These are phyloP conservation scores for Macrolepiota dolichaula DNA, from an alignment of 768 basidiomycete species.

Conservation along the genomic window DNA sequence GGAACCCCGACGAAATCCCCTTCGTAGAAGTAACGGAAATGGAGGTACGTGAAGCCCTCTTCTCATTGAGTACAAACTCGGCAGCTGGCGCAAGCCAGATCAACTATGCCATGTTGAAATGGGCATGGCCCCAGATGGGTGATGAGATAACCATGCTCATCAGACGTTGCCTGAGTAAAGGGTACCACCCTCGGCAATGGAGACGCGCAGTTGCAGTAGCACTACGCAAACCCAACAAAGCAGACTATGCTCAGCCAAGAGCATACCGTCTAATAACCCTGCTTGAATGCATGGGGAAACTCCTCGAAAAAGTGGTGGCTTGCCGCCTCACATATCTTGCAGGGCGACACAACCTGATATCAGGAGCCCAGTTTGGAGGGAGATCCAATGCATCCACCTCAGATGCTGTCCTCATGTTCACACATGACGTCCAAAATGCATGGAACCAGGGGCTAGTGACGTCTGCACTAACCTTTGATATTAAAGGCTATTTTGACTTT, in stretches of 20 bases:
- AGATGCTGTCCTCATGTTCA: conserved; percentile 21
- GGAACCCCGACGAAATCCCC: conserved; percentile 11
- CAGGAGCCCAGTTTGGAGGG: conserved; percentile 21
- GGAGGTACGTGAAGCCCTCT: conserved; percentile 20
- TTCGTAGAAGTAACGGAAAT: conserved; percentile 15
- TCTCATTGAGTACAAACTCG: conserved; percentile 15
- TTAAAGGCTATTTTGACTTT: conserved; percentile 26
- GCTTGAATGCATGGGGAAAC: conserved; percentile 31
- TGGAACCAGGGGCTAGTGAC: conserved; percentile 21
- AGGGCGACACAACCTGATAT: conserved; percentile 20
- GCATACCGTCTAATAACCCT: conserved; percentile 33
- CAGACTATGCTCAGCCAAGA: conserved; percentile 28
- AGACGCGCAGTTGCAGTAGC: conserved; percentile 25
- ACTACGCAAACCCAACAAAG: conserved; percentile 31
- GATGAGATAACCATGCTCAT: conserved; percentile 12
- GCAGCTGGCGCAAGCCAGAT: conserved; percentile 23
- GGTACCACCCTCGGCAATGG: conserved; percentile 24
- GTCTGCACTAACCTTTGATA: conserved; percentile 25
- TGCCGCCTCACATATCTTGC: conserved; percentile 19
- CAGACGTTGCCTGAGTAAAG: conserved; percentile 18
- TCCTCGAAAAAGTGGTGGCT: conserved; percentile 25
- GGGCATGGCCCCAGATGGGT: conserved; percentile 18
- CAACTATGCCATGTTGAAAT: conserved; percentile 19
- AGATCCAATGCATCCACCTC: conserved; percentile 18
- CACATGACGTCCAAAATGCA: conserved; percentile 21